Evolutionary conservation across 2,329 filamentous ascomycete species (phyloP).

Genomic region (Penicillium crustosum): DNA sequence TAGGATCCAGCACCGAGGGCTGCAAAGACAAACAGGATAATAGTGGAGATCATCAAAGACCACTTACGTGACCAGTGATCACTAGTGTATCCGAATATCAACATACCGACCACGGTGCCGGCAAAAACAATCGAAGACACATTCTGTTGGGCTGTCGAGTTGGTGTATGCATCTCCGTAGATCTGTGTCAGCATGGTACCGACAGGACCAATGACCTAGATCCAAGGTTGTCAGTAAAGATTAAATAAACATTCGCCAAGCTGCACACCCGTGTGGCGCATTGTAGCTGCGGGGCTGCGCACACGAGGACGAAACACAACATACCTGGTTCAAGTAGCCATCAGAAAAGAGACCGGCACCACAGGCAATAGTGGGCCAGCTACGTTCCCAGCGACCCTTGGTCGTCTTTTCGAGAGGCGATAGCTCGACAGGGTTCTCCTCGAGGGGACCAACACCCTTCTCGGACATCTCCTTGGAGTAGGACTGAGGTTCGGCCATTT

Average conservation of each 20-base stretch:
- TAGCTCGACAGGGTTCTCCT: constrained; percentile 20
- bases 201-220: constrained; percentile 78
- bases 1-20: constrained; percentile 76
- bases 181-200: constrained; percentile 70
- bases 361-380: constrained; percentile 79
- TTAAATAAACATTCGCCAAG: not conserved
- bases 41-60: constrained; percentile 75
- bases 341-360: constrained; percentile 89
- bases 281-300: not conserved
- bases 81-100: constrained; percentile 75
- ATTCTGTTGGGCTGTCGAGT: constrained; percentile 68
- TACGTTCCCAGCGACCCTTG: constrained; percentile 53
- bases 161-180: constrained; percentile 69
- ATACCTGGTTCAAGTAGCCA: constrained; percentile 84
- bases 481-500: constrained; percentile 11
- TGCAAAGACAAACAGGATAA: constrained; percentile 83
- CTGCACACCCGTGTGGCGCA: not conserved
- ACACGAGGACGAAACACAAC: constrained; percentile 18
- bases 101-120: constrained; percentile 78
- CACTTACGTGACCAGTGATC: constrained; percentile 85
- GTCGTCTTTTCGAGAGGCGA: constrained; percentile 27
- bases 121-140: constrained; percentile 82
- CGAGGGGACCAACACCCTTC: constrained; percentile 13
- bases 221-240: constrained; percentile 3
- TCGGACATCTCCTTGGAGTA: constrained; percentile 16